These are phyloP conservation scores for Biscogniauxia mediterranea DNA, from an alignment of 2,329 filamentous ascomycete species.

Conservation along the genomic window DNA sequence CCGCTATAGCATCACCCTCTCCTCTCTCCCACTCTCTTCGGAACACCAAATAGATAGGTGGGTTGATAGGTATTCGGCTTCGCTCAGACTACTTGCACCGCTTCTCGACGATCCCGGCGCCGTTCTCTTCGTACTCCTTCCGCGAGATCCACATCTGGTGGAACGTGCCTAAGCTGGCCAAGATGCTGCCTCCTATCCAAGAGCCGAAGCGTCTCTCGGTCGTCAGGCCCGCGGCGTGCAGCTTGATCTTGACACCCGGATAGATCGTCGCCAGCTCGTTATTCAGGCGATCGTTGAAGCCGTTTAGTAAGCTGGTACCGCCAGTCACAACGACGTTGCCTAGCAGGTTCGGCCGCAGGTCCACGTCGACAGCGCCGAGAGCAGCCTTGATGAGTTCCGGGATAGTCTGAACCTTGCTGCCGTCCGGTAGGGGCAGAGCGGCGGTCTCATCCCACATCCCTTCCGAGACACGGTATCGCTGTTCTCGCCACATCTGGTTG, in stretches of 20 bases:
- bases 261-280: conserved; percentile 78
- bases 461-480: conserved; percentile 83
- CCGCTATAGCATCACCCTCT: too few relatives aligned
- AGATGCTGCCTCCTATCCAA: conserved; percentile 95
- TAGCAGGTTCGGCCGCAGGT: conserved; percentile 79
- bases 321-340: conserved; percentile 92
- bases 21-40: conserved; percentile 5
- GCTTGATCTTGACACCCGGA: conserved; percentile 81
- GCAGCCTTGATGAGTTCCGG: conserved; percentile 77
- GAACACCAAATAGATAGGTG: conserved; percentile 16
- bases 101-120: conserved; percentile 87
- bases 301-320: conserved; percentile 81
- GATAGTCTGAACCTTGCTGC: conserved; percentile 69
- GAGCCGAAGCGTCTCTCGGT: conserved; percentile 88
- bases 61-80: neutral
- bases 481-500: conserved; percentile 90
- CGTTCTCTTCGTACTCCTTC: conserved; percentile 98
- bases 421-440: conserved; percentile 51
- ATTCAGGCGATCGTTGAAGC: conserved; percentile 88
- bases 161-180: conserved; percentile 93
- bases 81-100: conserved; percentile 70
- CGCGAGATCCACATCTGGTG: conserved; percentile 99
- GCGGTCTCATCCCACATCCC: conserved; percentile 87
- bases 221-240: conserved; percentile 82
- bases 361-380: conserved; percentile 79